Percentiles rank a stretch among this genome's conserved stretches.
Evolutionary conservation across 352 stramenopile species (phyloP).

Genomic region (Phytophthora rubi): DNA sequence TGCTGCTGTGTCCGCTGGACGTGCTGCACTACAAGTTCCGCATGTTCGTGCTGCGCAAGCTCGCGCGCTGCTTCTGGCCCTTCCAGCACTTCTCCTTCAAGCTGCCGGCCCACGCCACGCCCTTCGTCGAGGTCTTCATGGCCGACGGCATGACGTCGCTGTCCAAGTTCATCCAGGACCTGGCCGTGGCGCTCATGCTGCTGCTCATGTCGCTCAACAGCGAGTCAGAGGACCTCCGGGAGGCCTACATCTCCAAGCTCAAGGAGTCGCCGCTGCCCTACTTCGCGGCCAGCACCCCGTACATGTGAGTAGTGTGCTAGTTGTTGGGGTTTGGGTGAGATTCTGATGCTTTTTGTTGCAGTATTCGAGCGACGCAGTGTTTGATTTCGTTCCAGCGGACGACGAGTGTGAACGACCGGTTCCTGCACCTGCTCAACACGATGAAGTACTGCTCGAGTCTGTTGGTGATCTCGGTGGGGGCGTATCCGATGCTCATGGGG

Average conservation of each 20-base stretch:
- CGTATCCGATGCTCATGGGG: constrained; percentile 76
- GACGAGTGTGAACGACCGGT: constrained; percentile 69
- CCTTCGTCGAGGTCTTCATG: constrained; percentile 83
- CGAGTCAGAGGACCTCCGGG: constrained; percentile 49
- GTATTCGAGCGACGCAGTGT: constrained; percentile 81
- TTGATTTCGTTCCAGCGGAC: constrained; percentile 85
- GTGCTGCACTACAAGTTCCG: constrained; percentile 73
- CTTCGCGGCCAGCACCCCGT: constrained; percentile 69
- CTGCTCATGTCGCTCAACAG: constrained; percentile 61
- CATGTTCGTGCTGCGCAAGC: constrained; percentile 56
- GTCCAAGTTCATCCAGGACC: constrained; percentile 86
- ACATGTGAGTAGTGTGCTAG: constrained; percentile 55
- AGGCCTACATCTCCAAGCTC: constrained; percentile 74
- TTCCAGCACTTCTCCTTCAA: constrained; percentile 69
- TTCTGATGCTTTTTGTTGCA: constrained; percentile 15
- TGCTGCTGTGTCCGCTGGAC: constrained; percentile 74
- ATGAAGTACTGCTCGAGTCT: constrained; percentile 88
- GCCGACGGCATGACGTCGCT: constrained; percentile 83
- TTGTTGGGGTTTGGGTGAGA: too few relatives aligned
- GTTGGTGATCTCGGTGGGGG: constrained; percentile 78
- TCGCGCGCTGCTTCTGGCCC: constrained; percentile 68
- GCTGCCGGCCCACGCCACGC: constrained; percentile 58
- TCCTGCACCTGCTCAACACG: constrained; percentile 85
- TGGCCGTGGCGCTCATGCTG: constrained; percentile 66
- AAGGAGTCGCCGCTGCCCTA: constrained; percentile 78